Evolutionary conservation across 2,329 filamentous ascomycete genomes (phyloP).

Genomic region (Pseudogymnoascus sp.): DNA sequence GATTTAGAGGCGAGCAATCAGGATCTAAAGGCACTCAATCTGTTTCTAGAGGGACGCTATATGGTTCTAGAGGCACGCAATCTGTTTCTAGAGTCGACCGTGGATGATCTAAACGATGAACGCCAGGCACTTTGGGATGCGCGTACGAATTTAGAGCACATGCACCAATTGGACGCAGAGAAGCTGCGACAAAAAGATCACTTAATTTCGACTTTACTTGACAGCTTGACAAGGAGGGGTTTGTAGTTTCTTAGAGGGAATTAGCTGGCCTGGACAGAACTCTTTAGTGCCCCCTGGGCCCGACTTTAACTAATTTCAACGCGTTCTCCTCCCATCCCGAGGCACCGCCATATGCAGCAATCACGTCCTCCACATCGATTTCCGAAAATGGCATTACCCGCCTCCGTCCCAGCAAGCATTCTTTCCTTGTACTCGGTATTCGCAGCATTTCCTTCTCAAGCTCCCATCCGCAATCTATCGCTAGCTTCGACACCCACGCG

Average conservation of each 20-base stretch:
- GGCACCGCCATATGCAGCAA: conserved; percentile 48
- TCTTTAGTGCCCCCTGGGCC: conserved; percentile 21
- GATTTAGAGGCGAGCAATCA: neutral
- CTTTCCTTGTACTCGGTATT: conserved; percentile 88
- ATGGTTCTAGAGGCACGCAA: neutral
- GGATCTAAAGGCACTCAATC: neutral
- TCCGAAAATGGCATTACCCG: conserved; percentile 22
- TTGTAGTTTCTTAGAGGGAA: neutral
- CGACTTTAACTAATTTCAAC: conserved; percentile 51
- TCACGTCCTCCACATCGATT: conserved; percentile 38
- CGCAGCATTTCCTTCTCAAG: conserved; percentile 79
- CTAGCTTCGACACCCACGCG: conserved; percentile 65
- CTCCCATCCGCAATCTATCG: conserved; percentile 63
- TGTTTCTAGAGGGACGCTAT: neutral
- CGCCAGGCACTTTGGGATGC: neutral
- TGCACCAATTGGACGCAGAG: neutral
- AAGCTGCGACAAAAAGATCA: neutral
- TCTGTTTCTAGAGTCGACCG: neutral
- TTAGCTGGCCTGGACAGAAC: neutral
- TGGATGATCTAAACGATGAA: too few species aligned
- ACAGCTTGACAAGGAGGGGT: neutral
- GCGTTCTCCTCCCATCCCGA: conserved; percentile 54
- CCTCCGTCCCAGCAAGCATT: conserved; percentile 65
- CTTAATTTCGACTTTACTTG: neutral
- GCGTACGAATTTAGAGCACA: neutral